phyloP scores from a whole-genome alignment of 495 filamentous ascomycete genomes.

The Trichoderma reesei region DNA sequence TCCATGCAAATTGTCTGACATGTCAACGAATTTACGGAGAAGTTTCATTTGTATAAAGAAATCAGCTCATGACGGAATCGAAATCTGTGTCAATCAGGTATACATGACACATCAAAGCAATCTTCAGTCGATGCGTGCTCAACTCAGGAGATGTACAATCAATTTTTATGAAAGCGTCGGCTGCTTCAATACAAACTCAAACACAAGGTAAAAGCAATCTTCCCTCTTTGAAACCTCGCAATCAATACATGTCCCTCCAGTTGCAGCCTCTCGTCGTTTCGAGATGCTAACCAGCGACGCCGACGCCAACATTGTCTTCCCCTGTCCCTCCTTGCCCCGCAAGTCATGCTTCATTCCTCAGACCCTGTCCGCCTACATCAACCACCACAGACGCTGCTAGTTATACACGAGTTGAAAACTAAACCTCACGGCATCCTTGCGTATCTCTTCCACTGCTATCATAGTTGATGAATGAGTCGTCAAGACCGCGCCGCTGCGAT shows the following conservation, averaged over 20 bases:
- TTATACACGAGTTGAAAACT: not conserved
- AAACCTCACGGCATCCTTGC: not conserved
- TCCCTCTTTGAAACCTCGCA: not conserved
- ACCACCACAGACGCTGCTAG: not conserved
- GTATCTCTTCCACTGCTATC: not conserved
- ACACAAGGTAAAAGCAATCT: not conserved
- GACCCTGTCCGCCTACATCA: not conserved
- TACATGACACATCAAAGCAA: too few relatives aligned
- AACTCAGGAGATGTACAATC: too few relatives aligned
- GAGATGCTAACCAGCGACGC: not conserved
- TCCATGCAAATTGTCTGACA: not conserved
- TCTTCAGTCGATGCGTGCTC: too few relatives aligned
- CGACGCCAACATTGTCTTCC: not conserved
- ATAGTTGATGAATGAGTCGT: not conserved
- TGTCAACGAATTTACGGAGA: too few relatives aligned
- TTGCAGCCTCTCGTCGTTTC: not conserved
- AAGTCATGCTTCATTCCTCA: not conserved
- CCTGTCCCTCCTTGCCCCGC: not conserved
- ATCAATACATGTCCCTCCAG: not conserved
- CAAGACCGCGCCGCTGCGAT: not conserved
- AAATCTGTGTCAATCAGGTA: too few relatives aligned
- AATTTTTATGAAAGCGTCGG: too few relatives aligned
- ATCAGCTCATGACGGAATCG: too few relatives aligned
- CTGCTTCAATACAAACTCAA: too few relatives aligned
- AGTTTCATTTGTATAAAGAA: too few relatives aligned